A percentile compares a stretch with the other conserved stretches of the same genome.
These are phyloP conservation scores for Lasiosphaeria miniovina DNA, from an alignment of 495 filamentous ascomycete species.

Conservation along the genomic window DNA sequence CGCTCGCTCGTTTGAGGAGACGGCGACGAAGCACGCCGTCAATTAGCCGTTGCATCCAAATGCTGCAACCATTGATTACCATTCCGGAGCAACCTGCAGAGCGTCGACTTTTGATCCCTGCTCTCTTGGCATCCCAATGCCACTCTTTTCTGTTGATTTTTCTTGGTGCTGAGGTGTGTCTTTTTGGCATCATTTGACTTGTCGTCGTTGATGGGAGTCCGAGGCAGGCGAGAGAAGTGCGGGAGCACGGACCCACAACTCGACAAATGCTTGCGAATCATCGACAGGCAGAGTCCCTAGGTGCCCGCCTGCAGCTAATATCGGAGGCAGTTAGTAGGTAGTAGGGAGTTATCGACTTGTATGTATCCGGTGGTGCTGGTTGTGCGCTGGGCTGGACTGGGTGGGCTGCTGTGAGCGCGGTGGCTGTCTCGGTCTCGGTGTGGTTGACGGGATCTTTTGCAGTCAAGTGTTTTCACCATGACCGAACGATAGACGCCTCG, in stretches of 20 bases:
- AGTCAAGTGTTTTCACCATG: slow-evolving; percentile 2
- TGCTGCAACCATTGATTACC: slow-evolving; percentile 16
- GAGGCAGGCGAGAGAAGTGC: too few species aligned
- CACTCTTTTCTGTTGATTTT: slow-evolving; percentile 9
- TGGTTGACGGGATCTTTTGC: background rate
- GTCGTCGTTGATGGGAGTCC: too few species aligned
- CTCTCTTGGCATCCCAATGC: slow-evolving; percentile 19
- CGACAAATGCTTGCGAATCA: too few species aligned
- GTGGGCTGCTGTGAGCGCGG: background rate
- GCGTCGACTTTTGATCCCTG: slow-evolving; percentile 8
- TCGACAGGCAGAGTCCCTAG: too few species aligned
- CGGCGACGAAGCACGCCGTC: slow-evolving; percentile 3
- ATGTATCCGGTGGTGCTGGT: too few species aligned
- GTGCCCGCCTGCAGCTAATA: too few species aligned
- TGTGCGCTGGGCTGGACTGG: too few species aligned
- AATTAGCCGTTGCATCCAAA: slow-evolving; percentile 21
- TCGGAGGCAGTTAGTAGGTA: too few species aligned
- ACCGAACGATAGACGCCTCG: slow-evolving; percentile 3
- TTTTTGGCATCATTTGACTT: too few species aligned
- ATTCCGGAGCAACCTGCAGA: slow-evolving; percentile 14
- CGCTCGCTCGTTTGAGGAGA: background rate
- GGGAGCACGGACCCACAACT: too few species aligned
- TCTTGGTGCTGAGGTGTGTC: background rate
- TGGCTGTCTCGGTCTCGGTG: background rate
- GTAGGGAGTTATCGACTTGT: too few species aligned